Conservation (phyloP, 129 eudicot genomes). For the Scalesia atractyloides region DNA sequence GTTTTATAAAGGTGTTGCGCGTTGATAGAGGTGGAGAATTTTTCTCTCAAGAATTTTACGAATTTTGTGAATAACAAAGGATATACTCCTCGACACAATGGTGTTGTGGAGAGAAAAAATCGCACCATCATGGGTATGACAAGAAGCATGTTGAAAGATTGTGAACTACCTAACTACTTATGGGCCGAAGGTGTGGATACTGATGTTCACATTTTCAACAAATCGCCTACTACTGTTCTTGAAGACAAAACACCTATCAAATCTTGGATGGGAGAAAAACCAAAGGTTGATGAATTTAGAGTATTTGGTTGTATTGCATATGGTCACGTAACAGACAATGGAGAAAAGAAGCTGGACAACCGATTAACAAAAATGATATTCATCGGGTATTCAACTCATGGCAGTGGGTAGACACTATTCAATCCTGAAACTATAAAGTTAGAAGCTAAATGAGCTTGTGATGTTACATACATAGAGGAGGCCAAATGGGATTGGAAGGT, state of each 20-base stretch:
- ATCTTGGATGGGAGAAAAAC: neutral
- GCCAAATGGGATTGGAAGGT: too few relatives aligned
- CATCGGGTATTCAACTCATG: too few relatives aligned
- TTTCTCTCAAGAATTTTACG: neutral
- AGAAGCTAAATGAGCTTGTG: too few relatives aligned
- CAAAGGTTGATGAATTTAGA: too few relatives aligned
- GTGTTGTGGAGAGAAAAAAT: neutral
- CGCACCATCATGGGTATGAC: neutral
- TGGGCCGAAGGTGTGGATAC: neutral
- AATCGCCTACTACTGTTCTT: neutral
- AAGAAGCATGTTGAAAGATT: neutral
- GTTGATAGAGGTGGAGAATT: neutral
- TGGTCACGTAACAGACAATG: neutral
- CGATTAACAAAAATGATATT: too few relatives aligned
- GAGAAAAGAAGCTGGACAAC: too few relatives aligned
- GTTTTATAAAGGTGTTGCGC: neutral
- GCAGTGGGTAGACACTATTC: too few relatives aligned
- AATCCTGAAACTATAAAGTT: too few relatives aligned
- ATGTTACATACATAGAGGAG: too few relatives aligned
- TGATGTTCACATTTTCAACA: neutral
- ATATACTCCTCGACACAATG: neutral
- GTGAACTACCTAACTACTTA: neutral
- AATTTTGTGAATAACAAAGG: neutral
- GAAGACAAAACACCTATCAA: neutral
- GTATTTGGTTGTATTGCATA: neutral